Evolutionary conservation across 2,329 filamentous ascomycete species (phyloP).

Genomic region (Chalara sp.): DNA sequence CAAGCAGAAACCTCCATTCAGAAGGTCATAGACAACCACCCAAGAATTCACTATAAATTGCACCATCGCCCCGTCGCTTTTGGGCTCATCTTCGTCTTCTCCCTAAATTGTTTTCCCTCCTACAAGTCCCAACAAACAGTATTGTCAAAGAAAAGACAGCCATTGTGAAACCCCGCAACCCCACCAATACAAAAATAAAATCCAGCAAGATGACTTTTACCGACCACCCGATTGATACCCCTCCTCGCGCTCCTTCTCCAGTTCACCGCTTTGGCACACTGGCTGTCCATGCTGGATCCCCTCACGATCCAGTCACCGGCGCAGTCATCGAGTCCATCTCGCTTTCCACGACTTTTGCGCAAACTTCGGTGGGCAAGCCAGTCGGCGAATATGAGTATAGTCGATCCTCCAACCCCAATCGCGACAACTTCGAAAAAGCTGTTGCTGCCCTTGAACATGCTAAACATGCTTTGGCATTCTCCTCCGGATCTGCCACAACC

Average conservation of each 20-base stretch:
- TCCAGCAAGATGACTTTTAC: slow-evolving; percentile 16
- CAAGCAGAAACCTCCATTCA: no score
- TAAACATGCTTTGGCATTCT: slow-evolving; percentile 87
- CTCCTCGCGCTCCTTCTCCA: slow-evolving; percentile 65
- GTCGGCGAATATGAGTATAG: slow-evolving; percentile 90
- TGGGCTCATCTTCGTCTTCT: no score
- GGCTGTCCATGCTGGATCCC: slow-evolving; percentile 88
- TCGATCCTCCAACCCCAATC: slow-evolving; percentile 88
- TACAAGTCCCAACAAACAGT: no score
- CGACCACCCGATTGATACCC: slow-evolving; percentile 60
- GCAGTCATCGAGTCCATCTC: slow-evolving; percentile 97
- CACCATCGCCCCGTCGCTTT: no score
- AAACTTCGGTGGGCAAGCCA: slow-evolving; percentile 79
- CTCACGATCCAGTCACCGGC: slow-evolving; percentile 84
- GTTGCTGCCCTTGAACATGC: slow-evolving; percentile 90
- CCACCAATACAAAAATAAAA: background rate
- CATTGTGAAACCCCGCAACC: background rate
- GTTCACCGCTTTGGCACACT: slow-evolving; percentile 82
- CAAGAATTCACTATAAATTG: no score
- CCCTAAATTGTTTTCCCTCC: no score
- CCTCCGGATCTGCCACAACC: slow-evolving; percentile 88
- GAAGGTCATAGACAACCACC: no score
- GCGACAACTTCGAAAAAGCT: slow-evolving; percentile 87
- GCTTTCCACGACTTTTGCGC: slow-evolving; percentile 93
- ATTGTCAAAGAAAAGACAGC: background rate